phyloP scores from a whole-genome alignment of 2,329 filamentous ascomycete genomes.

The Alternaria consortialis region DNA sequence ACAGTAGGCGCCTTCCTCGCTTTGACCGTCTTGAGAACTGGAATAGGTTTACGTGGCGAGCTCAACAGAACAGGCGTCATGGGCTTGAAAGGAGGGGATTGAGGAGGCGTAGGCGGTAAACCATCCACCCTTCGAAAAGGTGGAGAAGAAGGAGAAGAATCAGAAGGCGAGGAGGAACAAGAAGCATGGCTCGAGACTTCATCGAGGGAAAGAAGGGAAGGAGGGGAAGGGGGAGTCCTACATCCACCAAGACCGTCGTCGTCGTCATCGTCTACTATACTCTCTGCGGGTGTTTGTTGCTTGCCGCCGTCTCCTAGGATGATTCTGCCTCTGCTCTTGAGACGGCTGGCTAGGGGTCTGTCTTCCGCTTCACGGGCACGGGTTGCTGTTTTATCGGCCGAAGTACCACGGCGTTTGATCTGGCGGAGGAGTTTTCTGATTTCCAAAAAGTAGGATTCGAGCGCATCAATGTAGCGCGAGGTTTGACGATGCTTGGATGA shows the following conservation, averaged over 20 bases:
- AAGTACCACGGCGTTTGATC: slow-evolving; percentile 65
- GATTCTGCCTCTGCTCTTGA: slow-evolving; percentile 77
- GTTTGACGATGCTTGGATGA: slow-evolving; percentile 95
- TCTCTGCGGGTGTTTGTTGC: slow-evolving; percentile 66
- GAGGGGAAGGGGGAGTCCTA: slow-evolving; percentile 59
- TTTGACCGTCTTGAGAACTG: slow-evolving; percentile 32
- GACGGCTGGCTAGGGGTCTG: slow-evolving; percentile 55
- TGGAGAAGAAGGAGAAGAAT: neutral
- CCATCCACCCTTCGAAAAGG: neutral
- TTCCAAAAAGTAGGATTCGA: slow-evolving; percentile 91
- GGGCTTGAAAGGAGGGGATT: slow-evolving; percentile 47
- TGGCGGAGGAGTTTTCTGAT: slow-evolving; percentile 84
- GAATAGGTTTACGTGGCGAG: slow-evolving; percentile 30
- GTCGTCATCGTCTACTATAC: slow-evolving; percentile 76
- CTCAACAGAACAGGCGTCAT: slow-evolving; percentile 44
- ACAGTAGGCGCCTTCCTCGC: slow-evolving; percentile 31
- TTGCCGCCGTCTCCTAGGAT: slow-evolving; percentile 69
- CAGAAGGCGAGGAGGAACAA: slow-evolving; percentile 21
- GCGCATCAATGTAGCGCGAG: slow-evolving; percentile 83
- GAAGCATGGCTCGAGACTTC: slow-evolving; percentile 23
- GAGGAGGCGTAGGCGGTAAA: slow-evolving; percentile 46
- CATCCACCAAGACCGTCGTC: slow-evolving; percentile 92
- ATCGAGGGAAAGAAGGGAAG: slow-evolving; percentile 33
- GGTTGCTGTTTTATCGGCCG: slow-evolving; percentile 63
- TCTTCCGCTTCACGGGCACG: slow-evolving; percentile 71